Conservation (phyloP, 2,329 filamentous ascomycete species). For the Dothidotthia symphoricarpi region DNA sequence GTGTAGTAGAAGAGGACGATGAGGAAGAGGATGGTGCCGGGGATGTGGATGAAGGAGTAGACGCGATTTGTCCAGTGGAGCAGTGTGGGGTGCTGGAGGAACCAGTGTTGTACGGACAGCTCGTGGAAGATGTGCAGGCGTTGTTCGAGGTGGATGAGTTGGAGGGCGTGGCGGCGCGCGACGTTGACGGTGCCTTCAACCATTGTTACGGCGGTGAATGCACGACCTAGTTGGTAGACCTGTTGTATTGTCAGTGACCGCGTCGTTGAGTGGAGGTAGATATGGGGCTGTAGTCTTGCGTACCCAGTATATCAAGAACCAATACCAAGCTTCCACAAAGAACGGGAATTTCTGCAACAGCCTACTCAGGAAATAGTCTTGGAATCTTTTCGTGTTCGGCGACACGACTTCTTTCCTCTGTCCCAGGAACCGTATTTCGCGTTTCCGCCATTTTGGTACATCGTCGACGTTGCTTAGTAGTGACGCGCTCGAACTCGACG, state of each 20-base stretch:
- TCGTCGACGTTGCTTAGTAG: constrained; percentile 43
- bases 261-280: constrained; percentile 1
- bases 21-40: constrained; percentile 69
- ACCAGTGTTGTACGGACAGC: constrained; percentile 58
- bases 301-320: constrained; percentile 77
- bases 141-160: constrained; percentile 67
- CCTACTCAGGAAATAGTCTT: constrained; percentile 60
- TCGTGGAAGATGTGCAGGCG: constrained; percentile 65
- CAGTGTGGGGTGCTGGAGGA: constrained; percentile 54
- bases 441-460: constrained; percentile 49
- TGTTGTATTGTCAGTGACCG: constrained; percentile 32
- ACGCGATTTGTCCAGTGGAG: constrained; percentile 70
- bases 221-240: constrained; percentile 73
- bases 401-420: constrained; percentile 53
- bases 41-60: constrained; percentile 77
- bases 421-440: constrained; percentile 50
- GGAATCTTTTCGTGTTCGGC: constrained; percentile 62
- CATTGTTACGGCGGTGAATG: constrained; percentile 68
- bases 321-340: constrained; percentile 73
- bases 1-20: constrained; percentile 69
- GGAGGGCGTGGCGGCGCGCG: constrained; percentile 66
- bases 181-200: constrained; percentile 66
- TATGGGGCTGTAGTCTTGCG: too few species aligned
- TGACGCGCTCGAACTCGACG: constrained; percentile 44
- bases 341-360: constrained; percentile 68